Percentiles rank a stretch among this genome's conserved stretches.
These are phyloP conservation scores for Thinopyrum elongatum DNA, from an alignment of 176 grass and related monocot species.

Conservation along the genomic window DNA sequence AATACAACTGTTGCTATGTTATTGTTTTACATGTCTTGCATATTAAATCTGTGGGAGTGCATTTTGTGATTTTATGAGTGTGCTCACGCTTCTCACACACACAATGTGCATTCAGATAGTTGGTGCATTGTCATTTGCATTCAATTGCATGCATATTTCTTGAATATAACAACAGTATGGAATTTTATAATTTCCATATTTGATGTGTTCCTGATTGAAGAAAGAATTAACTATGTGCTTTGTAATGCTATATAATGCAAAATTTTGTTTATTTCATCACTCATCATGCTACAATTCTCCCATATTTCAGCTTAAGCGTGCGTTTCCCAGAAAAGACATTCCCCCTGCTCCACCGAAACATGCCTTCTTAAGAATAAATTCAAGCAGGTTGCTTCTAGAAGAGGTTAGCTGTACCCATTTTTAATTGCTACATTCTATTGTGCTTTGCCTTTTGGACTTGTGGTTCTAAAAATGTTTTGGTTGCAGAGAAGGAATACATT, in stretches of 20 bases:
- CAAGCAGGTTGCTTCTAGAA: conserved; percentile 86
- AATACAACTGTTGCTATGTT: conserved; percentile 5
- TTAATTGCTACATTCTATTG: conserved; percentile 6
- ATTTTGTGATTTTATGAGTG: neutral
- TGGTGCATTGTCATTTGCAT: neutral
- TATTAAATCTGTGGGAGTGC: neutral
- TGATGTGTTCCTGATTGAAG: neutral
- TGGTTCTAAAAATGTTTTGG: conserved; percentile 21
- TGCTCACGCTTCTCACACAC: neutral
- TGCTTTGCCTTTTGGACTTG: conserved; percentile 11
- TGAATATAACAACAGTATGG: conserved; percentile 8
- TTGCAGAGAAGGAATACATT: conserved; percentile 87
- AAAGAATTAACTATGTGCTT: neutral
- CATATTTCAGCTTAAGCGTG: conserved; percentile 70
- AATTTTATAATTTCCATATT: conserved; percentile 5
- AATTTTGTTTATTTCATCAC: conserved; percentile 17
- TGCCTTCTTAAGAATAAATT: conserved; percentile 91
- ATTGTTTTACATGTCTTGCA: neutral
- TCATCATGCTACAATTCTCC: neutral
- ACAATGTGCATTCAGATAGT: neutral
- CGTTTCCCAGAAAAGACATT: conserved; percentile 74
- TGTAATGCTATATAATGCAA: neutral
- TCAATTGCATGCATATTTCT: neutral
- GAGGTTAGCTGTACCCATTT: conserved; percentile 52
- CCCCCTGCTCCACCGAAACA: conserved; percentile 78